phyloP scores from a whole-genome alignment of 176 grass and related monocot genomes.

The Cymbopogon citratus region DNA sequence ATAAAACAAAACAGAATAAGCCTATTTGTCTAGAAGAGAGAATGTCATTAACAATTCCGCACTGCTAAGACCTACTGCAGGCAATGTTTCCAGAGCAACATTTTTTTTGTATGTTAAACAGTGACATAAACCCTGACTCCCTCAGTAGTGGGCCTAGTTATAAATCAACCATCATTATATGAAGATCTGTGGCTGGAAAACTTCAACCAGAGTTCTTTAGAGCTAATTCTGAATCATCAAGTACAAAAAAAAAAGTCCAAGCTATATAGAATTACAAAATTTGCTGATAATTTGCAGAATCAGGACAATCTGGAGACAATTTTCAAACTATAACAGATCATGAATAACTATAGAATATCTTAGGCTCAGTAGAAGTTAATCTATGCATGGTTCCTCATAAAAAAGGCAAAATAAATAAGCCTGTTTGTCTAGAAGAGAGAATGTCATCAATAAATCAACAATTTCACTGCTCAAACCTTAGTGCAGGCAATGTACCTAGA shows the following conservation, averaged over 20 bases:
- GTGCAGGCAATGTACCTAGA: background rate
- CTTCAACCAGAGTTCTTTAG: slow-evolving; percentile 1
- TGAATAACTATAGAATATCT: background rate
- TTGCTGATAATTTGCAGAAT: background rate
- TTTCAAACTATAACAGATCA: background rate
- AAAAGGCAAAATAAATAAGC: slow-evolving; percentile 1
- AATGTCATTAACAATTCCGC: background rate
- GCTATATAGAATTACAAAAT: background rate
- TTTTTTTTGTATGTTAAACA: background rate
- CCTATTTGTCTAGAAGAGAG: background rate
- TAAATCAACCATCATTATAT: background rate
- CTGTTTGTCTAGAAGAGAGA: background rate
- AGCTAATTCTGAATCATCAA: too few species aligned
- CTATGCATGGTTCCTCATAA: background rate
- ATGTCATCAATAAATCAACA: background rate
- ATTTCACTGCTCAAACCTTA: background rate
- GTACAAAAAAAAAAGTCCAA: background rate
- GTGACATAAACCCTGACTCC: background rate
- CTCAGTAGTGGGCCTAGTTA: background rate
- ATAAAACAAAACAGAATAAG: slow-evolving; percentile 1
- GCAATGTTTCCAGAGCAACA: background rate
- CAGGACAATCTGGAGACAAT: background rate
- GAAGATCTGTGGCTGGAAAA: background rate
- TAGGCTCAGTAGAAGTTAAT: too few species aligned
- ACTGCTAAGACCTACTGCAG: background rate